phyloP scores from a whole-genome alignment of 495 filamentous ascomycete species.

The Delitschia confertaspora region DNA sequence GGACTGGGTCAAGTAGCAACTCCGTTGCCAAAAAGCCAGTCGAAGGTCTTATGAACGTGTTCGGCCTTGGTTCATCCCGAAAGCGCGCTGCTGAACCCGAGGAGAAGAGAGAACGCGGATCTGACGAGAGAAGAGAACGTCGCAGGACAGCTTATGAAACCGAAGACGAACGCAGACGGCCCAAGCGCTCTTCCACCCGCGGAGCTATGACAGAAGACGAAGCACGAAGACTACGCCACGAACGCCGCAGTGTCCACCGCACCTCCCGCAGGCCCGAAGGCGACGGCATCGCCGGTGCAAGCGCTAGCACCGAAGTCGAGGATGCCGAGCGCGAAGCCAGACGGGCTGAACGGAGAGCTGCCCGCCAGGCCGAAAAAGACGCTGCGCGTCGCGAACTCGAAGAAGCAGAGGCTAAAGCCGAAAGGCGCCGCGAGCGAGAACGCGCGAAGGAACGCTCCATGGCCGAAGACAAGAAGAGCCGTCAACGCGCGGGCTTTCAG shows the following conservation, averaged over 20 bases:
- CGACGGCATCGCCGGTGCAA: slow-evolving; percentile 11
- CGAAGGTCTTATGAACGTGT: slow-evolving; percentile 28
- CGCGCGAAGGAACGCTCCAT: slow-evolving; percentile 19
- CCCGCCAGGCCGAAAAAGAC: slow-evolving; percentile 22
- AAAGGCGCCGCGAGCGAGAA: slow-evolving; percentile 20
- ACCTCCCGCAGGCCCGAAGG: slow-evolving; percentile 8
- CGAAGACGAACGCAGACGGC: slow-evolving; percentile 26
- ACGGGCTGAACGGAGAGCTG: slow-evolving; percentile 24
- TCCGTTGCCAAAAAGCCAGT: slow-evolving; percentile 16
- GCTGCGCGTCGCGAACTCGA: slow-evolving; percentile 13
- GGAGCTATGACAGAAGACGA: slow-evolving; percentile 25
- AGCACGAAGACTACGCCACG: slow-evolving; percentile 24
- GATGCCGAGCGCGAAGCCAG: slow-evolving; percentile 26
- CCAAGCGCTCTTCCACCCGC: slow-evolving; percentile 25
- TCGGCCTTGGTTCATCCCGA: slow-evolving; percentile 24
- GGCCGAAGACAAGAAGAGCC: slow-evolving; percentile 25
- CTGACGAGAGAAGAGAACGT: slow-evolving; percentile 17
- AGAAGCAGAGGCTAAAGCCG: slow-evolving; percentile 20
- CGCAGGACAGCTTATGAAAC: slow-evolving; percentile 23
- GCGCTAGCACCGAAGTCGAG: slow-evolving; percentile 20
- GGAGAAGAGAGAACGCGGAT: background rate
- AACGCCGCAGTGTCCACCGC: slow-evolving; percentile 21
- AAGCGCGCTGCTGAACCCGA: slow-evolving; percentile 21
- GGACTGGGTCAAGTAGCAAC: slow-evolving; percentile 3
- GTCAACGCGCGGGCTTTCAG: slow-evolving; percentile 21